Evolutionary conservation across 768 basidiomycete species (phyloP), one percentile per base, ranked within the genome.

Genomic region (Omphalotus guepiniiformis): DNA sequence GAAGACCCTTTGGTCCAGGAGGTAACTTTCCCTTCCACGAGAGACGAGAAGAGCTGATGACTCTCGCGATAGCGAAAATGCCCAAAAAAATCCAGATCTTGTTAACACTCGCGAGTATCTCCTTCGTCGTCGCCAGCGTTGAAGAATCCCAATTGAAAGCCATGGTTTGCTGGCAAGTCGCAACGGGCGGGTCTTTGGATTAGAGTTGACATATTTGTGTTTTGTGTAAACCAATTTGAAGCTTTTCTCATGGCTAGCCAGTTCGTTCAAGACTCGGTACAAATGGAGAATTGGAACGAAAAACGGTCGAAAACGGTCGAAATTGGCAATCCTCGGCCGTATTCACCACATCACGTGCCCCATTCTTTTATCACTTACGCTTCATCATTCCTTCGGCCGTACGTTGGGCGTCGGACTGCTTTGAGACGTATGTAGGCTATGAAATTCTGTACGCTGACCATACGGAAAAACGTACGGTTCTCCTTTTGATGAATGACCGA

Each of bases 1-100:
- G 62, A 19, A 57, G 44, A 8, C 55, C 57, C 5, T 19, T 45
- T 1, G 62, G 62, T 12, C 60, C 62, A 11, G 60, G 60, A 8
- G 59, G 58, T 6, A 49, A 27, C 13, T 40, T 50, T 15, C 26
- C 47, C 19, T 39, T 50, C 32, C 9, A n/a, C n/a, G 30, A 9
- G n/a, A 9, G 30, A 9, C n/a, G 30, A 9, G n/a, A 9, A 32
- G 9, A 32, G 30, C 30, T n/a, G n/a, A 32, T 32, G 30, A 9
- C 9, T 32, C n/a, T 9, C 9, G n/a, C 30, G n/a, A 32, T 9
- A n/a, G 30, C n/a, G n/a, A 32, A 32, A n/a, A 32, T 32, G 30
- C 30, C n/a, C 30, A 32, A 32, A n/a, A 32, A n/a, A 32, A 32
- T n/a, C 30, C 30, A 32, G n/a, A 32, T 9, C n/a, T 32, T 32